Conservation (phyloP, 768 basidiomycete genomes). For the Trametes maxima region DNA sequence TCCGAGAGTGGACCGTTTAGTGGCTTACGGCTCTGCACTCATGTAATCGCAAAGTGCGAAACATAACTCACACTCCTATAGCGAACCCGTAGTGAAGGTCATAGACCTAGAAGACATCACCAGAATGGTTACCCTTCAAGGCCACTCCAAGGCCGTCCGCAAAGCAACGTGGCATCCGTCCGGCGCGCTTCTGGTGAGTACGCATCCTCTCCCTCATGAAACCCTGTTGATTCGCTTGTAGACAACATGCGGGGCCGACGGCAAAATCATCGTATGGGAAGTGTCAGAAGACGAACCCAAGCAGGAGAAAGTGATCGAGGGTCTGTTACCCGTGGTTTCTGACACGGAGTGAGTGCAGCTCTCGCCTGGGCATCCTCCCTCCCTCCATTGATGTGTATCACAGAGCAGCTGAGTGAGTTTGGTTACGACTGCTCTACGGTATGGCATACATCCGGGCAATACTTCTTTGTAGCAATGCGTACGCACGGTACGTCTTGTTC, state of each 20-base stretch:
- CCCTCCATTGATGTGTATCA: not conserved
- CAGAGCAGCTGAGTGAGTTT: constrained; percentile 68
- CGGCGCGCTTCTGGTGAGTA: constrained; percentile 70
- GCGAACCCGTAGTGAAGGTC: constrained; percentile 77
- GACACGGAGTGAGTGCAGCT: constrained; percentile 63
- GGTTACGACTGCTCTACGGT: constrained; percentile 76
- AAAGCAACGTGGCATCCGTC: constrained; percentile 91
- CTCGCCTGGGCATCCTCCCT: not conserved
- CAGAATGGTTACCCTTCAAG: constrained; percentile 61
- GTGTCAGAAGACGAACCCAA: constrained; percentile 57
- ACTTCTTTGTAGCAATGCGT: constrained; percentile 77
- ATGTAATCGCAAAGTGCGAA: too few species aligned
- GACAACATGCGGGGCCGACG: constrained; percentile 86
- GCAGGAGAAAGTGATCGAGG: constrained; percentile 72
- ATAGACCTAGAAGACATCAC: constrained; percentile 72
- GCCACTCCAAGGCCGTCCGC: constrained; percentile 78
- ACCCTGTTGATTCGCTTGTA: constrained; percentile 33
- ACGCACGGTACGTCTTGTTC: constrained; percentile 60
- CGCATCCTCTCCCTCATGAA: constrained; percentile 15
- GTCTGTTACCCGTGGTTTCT: constrained; percentile 69
- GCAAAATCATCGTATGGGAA: constrained; percentile 86
- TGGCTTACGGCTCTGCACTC: too few species aligned
- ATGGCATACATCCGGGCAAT: constrained; percentile 90
- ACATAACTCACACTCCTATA: constrained; percentile 32
- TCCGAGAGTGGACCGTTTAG: too few species aligned